Conservation (phyloP, 805 yeast genomes). For the Candida nanaspora region DNA sequence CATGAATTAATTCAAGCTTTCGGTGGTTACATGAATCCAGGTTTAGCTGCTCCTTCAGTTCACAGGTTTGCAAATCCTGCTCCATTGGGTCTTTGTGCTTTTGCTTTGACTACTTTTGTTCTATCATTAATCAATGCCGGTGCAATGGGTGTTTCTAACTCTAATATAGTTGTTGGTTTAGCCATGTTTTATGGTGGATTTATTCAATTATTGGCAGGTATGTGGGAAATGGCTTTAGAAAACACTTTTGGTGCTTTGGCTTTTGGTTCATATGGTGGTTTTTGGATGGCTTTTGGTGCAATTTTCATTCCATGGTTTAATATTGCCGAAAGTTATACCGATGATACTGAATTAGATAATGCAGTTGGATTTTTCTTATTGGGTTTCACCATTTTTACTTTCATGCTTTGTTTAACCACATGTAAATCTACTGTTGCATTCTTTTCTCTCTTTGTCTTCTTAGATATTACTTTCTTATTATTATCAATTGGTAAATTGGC, state of each 20-base stretch:
- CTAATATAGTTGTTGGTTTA: slow-evolving; percentile 55
- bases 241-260: slow-evolving; percentile 73
- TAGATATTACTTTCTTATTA: slow-evolving; percentile 48
- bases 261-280: slow-evolving; percentile 57
- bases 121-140: slow-evolving; percentile 55
- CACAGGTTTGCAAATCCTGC: slow-evolving; percentile 69
- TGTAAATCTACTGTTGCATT: slow-evolving; percentile 49
- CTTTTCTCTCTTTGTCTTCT: slow-evolving; percentile 43
- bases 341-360: slow-evolving; percentile 36
- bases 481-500: slow-evolving; percentile 46
- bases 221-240: slow-evolving; percentile 70
- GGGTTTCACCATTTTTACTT: slow-evolving; percentile 62
- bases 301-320: slow-evolving; percentile 53
- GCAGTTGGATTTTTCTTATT: slow-evolving; percentile 52
- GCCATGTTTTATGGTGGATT: slow-evolving; percentile 71
- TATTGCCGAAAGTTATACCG: slow-evolving; percentile 41
- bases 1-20: slow-evolving; percentile 58
- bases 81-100: slow-evolving; percentile 66
- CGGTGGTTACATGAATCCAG: slow-evolving; percentile 82
- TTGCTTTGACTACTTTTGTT: slow-evolving; percentile 63
- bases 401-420: slow-evolving; percentile 48
- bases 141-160: slow-evolving; percentile 60
- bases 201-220: slow-evolving; percentile 64
- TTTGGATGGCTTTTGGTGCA: slow-evolving; percentile 73
- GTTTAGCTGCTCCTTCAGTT: slow-evolving; percentile 47